Evolutionary conservation across 2,329 filamentous ascomycete genomes (phyloP).

Genomic region (Pseudopyricularia javanii): DNA sequence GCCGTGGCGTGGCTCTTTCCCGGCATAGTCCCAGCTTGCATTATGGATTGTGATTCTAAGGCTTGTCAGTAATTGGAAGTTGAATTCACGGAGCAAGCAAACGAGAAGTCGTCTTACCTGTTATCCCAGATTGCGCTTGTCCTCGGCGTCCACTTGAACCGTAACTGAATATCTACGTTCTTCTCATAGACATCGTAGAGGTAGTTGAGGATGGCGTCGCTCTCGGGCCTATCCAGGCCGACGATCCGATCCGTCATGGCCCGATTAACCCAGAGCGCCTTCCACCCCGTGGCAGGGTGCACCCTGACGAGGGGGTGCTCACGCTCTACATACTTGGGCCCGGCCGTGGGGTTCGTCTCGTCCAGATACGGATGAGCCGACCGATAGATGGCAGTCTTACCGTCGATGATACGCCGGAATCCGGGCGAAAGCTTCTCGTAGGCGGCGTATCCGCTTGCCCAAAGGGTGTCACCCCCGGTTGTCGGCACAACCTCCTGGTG

Average conservation of each 20-base stretch:
- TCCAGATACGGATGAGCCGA: conserved; percentile 58
- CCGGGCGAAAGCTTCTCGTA: conserved; percentile 62
- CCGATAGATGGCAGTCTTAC: conserved; percentile 49
- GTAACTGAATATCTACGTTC: conserved; percentile 59
- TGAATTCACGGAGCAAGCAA: background rate
- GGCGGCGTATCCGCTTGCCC: conserved; percentile 58
- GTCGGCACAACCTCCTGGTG: conserved; percentile 57
- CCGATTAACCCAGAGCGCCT: conserved; percentile 60
- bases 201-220: conserved; percentile 54
- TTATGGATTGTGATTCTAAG: conserved; percentile 57
- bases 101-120: conserved; percentile 22
- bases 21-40: conserved; percentile 60
- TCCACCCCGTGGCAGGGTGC: conserved; percentile 62
- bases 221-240: conserved; percentile 56
- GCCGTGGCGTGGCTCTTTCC: conserved; percentile 54
- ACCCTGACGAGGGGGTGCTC: conserved; percentile 57
- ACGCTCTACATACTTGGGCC: conserved; percentile 55
- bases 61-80: background rate
- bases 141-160: conserved; percentile 57
- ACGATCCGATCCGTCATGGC: conserved; percentile 58
- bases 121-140: conserved; percentile 65
- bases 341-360: conserved; percentile 44
- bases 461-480: conserved; percentile 58
- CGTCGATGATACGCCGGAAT: conserved; percentile 61
- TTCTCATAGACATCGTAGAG: conserved; percentile 57